Evolutionary conservation across 2,329 filamentous ascomycete genomes (phyloP).

Genomic region (Pestalotiopsis sp.): DNA sequence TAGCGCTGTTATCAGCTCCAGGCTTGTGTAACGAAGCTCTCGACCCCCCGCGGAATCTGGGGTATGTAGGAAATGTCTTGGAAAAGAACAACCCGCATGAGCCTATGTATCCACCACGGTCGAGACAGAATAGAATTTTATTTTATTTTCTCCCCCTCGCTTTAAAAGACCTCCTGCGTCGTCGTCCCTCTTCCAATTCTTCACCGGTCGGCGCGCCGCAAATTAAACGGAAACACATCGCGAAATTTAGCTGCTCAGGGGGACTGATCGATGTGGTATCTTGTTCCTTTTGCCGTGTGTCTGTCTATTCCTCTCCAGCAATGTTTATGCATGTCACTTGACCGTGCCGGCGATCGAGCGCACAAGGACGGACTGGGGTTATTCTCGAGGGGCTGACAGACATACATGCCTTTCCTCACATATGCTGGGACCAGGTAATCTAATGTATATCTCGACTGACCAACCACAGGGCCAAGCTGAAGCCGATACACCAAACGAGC

Average conservation of each 20-base stretch:
- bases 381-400: not conserved
- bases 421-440: too few species aligned
- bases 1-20: not conserved
- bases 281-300: not conserved
- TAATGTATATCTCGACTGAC: not conserved
- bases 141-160: not conserved
- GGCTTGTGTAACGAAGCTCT: not conserved
- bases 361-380: not conserved
- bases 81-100: not conserved
- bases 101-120: not conserved
- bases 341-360: not conserved
- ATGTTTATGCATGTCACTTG: not conserved
- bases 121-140: not conserved
- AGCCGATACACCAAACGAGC: not conserved
- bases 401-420: not conserved
- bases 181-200: not conserved
- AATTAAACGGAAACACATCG: conserved; percentile 3
- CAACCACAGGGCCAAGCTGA: not conserved
- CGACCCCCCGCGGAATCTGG: not conserved
- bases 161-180: not conserved
- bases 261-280: not conserved
- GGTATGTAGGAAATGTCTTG: not conserved
- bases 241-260: not conserved
- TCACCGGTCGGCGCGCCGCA: conserved; percentile 5
- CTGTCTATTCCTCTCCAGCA: not conserved